phyloP scores from a whole-genome alignment of 192 early-diverging fungal species.

The Paraglomus brasilianum region DNA sequence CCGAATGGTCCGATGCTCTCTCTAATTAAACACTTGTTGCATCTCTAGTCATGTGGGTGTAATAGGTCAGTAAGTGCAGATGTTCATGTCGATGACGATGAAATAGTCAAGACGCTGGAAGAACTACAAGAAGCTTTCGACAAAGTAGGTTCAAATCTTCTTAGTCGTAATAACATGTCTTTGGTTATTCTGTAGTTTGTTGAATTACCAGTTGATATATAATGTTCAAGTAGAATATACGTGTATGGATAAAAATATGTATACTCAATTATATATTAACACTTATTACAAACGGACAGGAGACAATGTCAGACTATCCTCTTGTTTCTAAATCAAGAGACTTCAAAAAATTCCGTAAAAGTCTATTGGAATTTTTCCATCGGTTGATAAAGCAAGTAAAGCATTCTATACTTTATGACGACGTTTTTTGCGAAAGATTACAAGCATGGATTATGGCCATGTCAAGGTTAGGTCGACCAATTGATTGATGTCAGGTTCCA shows the following conservation, averaged over 20 bases:
- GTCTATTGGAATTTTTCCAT: slow-evolving; percentile 68
- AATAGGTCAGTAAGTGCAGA: slow-evolving; percentile 40
- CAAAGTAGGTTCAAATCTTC: slow-evolving; percentile 43
- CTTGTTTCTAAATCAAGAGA: slow-evolving; percentile 68
- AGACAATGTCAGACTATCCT: slow-evolving; percentile 68
- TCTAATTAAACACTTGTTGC: slow-evolving; percentile 7
- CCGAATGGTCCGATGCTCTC: background rate
- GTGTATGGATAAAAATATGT: background rate
- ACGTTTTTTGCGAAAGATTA: slow-evolving; percentile 57
- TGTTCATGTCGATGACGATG: slow-evolving; percentile 56
- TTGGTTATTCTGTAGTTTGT: background rate
- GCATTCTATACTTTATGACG: slow-evolving; percentile 61
- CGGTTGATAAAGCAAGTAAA: slow-evolving; percentile 58
- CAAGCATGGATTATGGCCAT: slow-evolving; percentile 65
- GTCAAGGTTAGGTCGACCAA: slow-evolving; percentile 49
- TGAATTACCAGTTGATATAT: too few relatives aligned
- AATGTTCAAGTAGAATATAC: too few relatives aligned
- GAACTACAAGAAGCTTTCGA: slow-evolving; percentile 60
- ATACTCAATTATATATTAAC: slow-evolving; percentile 35
- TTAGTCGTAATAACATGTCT: background rate
- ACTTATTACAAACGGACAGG: slow-evolving; percentile 25
- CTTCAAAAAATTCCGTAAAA: slow-evolving; percentile 64
- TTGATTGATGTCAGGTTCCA: background rate
- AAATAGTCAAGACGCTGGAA: slow-evolving; percentile 52
- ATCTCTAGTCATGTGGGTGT: slow-evolving; percentile 60